Conservation (phyloP, 2,329 filamentous ascomycete species). For the Xylariaceae sp. region DNA sequence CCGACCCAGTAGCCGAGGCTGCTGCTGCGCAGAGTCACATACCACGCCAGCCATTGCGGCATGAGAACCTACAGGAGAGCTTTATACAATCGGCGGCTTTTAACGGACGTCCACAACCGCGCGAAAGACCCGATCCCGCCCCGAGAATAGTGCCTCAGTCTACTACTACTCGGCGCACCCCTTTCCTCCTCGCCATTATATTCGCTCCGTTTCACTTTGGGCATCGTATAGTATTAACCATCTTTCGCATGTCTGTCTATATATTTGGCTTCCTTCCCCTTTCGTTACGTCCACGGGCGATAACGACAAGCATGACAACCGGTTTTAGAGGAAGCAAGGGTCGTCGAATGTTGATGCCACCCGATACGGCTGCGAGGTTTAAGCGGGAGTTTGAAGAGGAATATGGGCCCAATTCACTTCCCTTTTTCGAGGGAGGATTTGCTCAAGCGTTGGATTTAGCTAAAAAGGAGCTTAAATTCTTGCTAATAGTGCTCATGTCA, state of each 20-base stretch:
- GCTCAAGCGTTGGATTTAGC: conserved; percentile 85
- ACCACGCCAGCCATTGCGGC: conserved; percentile 56
- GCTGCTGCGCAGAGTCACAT: conserved; percentile 56
- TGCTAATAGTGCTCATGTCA: conserved; percentile 81
- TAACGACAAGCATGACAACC: conserved; percentile 48
- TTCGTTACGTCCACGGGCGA: conserved; percentile 48
- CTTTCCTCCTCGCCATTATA: conserved; percentile 69
- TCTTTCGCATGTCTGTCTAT: conserved; percentile 69
- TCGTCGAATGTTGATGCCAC: conserved; percentile 70
- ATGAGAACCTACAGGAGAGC: conserved; percentile 68
- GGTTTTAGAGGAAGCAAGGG: conserved; percentile 58
- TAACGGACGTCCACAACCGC: conserved; percentile 30
- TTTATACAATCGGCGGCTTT: conserved; percentile 38
- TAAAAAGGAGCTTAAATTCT: conserved; percentile 85
- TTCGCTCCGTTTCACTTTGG: conserved; percentile 77
- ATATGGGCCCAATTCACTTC: conserved; percentile 66
- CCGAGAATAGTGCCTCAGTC: conserved; percentile 78
- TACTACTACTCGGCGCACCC: conserved; percentile 62
- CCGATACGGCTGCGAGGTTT: conserved; percentile 83
- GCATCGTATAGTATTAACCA: conserved; percentile 62
- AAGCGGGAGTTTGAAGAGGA: conserved; percentile 93
- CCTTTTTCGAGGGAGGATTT: conserved; percentile 83
- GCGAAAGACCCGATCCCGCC: conserved; percentile 56
- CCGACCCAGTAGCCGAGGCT: conserved; percentile 75
- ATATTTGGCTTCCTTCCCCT: conserved; percentile 76